Conservation (phyloP, 139 green algal genomes). For the Volvox reticuliferus region DNA sequence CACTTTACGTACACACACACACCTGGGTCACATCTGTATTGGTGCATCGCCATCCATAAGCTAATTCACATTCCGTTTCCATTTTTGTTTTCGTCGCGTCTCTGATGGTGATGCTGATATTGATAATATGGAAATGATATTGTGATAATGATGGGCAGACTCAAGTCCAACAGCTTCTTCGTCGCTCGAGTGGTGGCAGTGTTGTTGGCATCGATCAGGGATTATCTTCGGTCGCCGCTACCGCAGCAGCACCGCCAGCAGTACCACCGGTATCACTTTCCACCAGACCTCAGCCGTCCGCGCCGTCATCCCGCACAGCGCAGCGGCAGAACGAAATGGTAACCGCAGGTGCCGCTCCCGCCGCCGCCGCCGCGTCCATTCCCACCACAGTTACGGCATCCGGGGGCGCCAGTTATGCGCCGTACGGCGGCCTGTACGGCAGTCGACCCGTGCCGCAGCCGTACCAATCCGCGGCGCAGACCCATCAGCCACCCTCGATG, state of each 20-base stretch:
- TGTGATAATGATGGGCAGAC: neutral
- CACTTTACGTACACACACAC: no score
- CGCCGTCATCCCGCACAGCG: no score
- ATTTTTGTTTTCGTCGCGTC: no score
- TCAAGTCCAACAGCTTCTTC: conserved; percentile 42
- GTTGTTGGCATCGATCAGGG: neutral
- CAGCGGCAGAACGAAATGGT: neutral
- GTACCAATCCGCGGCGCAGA: neutral
- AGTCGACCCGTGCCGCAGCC: neutral
- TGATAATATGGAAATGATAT: no score
- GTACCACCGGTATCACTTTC: neutral
- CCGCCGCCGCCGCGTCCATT: neutral
- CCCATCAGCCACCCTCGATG: neutral
- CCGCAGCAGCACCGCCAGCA: neutral
- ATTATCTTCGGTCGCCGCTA: neutral
- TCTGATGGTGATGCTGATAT: no score
- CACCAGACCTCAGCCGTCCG: neutral
- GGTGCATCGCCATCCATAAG: no score
- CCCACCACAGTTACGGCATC: neutral
- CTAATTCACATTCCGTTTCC: no score
- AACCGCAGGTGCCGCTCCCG: no score
- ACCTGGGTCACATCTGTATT: no score
- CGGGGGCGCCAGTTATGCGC: neutral
- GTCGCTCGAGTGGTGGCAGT: neutral
- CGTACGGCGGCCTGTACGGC: neutral